Base-by-base conservation (phyloP, 495 filamentous ascomycete species). In the Penicillium coprophilum region DNA sequence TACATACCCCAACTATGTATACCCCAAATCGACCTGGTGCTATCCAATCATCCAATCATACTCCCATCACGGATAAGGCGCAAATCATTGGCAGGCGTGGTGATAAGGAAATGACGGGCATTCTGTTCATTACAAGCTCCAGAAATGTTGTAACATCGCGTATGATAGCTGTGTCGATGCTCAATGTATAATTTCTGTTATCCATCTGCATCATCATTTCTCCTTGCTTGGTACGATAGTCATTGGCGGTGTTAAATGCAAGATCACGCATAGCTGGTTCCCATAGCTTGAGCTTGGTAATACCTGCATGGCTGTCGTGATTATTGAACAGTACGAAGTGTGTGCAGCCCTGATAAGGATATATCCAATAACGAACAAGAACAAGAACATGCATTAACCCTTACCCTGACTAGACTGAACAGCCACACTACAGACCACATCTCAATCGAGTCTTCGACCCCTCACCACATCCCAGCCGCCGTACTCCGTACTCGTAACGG, bases 1-100 rank as follows among this genome's bases (percentile, higher is more conserved):
- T 38, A 17, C n/a, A 9, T 40, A 50, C 48, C 21, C 50, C 38
- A 52, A 43, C 31, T 9, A 50, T 27, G 10, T 8, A 7, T 32
- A 49, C 46, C 30, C 46, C 46, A 24, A 49, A 34, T n/a, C 28
- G 8, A 20, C n/a, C n/a, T n/a, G n/a, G 4, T 12, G 12, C 28
- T 30, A 36, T 20, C 17, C 24, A 20, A 11, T 27, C 23, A 21
- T 13, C 10, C 31, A 40, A 28, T 43, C 11, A 36, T 12, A 74
- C 57, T 70, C 69, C 69, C 57, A 85, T 92, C 52, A 84, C 85
- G 27, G 88, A 94, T 64, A 89, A 84, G 46, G 85, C 85, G 6
- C 66, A 81, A 17, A 71, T 94, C 24, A 79, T 90, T 32, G 80
- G 83, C 57, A 87, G 86, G 2, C 73, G 63, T 10, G 63, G 82